phyloP scores from a whole-genome alignment of 2,329 filamentous ascomycete genomes.

The Epichloe festucae region DNA sequence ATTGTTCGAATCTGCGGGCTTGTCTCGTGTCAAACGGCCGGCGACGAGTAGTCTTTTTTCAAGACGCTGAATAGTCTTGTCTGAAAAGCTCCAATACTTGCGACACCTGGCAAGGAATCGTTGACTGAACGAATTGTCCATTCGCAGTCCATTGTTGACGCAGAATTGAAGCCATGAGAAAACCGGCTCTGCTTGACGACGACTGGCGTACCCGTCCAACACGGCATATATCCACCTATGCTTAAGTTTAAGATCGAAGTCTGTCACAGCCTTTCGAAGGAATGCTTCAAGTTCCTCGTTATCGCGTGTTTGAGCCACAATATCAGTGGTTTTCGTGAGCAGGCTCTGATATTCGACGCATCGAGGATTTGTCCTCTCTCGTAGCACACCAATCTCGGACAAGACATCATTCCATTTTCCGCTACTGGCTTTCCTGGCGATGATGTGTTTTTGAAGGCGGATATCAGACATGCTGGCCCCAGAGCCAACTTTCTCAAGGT shows the following conservation, averaged over 20 bases:
- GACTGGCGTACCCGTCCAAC: slow-evolving; percentile 17
- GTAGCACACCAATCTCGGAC: slow-evolving; percentile 12
- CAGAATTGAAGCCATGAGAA: slow-evolving; percentile 22
- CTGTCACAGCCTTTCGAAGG: slow-evolving; percentile 15
- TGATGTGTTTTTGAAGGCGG: slow-evolving; percentile 15
- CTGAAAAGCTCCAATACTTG: slow-evolving; percentile 21
- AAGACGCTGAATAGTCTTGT: slow-evolving; percentile 12
- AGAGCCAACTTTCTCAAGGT: slow-evolving; percentile 11
- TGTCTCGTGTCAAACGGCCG: slow-evolving; percentile 24
- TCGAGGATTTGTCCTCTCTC: slow-evolving; percentile 6
- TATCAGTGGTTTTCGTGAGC: slow-evolving; percentile 21
- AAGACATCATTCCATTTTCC: slow-evolving; percentile 16
- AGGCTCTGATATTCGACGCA: slow-evolving; percentile 14
- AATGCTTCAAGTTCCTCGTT: slow-evolving; percentile 16
- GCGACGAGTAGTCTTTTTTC: slow-evolving; percentile 1
- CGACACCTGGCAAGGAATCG: slow-evolving; percentile 17
- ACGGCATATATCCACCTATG: slow-evolving; percentile 17
- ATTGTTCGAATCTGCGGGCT: not conserved
- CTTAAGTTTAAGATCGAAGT: slow-evolving; percentile 15
- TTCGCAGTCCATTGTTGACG: slow-evolving; percentile 13
- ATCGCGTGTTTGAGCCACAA: slow-evolving; percentile 15
- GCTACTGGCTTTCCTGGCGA: slow-evolving; percentile 15
- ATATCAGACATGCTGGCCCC: slow-evolving; percentile 12
- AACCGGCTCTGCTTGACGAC: slow-evolving; percentile 15
- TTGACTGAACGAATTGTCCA: slow-evolving; percentile 18